Evolutionary conservation across 768 basidiomycete species (phyloP), one percentile per base, ranked within the genome.

Genomic region (Boletus vermiculosoides): DNA sequence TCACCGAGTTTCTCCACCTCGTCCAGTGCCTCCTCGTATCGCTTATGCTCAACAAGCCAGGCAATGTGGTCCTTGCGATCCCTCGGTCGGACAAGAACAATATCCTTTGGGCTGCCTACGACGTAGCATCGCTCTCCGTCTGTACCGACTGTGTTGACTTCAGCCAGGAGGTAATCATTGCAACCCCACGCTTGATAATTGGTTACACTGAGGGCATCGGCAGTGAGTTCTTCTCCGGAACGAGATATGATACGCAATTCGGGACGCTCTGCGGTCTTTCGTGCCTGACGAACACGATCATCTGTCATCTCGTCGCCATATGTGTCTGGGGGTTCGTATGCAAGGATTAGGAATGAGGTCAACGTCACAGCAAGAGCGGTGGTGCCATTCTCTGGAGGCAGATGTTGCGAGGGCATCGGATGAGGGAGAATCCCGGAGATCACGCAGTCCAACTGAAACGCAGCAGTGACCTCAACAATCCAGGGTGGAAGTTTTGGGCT

Each of bases 401-500:
- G 57, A 15, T 58, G 57, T 28, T 34, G 72, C 56, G 44, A 30
- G 5, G 78, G 71, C 45, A 79, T 76, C 1, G 83, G 83, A 71
- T 94, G 91, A 6, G 92, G 89, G 3, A 88, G 83, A 54, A 99
- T 85, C 22, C 95, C 95, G 1, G 94, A 83, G 40, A 98, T 84
- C 92, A 97, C 95, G 69, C 91, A 94, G 70, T 98, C 97, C 45
- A 98, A 77, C 66, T 94, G 88, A 73, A 98, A 93, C 40, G 92
- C 87, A 2, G 90, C 90, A 0, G 91, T 93, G 61, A 98, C 89
- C 66, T 98, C 96, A 51, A 92, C 92, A 39, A 84, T 71, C 55
- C 87, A 79, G 10, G 86, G 84, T 0, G 86, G 79, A 10, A 79
- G 72, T 56, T 78, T 81, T 2, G 80, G 73, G 0, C 78, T 68